Conservation (phyloP, 192 early-diverging fungal genomes). For the Podila clonocystis region DNA sequence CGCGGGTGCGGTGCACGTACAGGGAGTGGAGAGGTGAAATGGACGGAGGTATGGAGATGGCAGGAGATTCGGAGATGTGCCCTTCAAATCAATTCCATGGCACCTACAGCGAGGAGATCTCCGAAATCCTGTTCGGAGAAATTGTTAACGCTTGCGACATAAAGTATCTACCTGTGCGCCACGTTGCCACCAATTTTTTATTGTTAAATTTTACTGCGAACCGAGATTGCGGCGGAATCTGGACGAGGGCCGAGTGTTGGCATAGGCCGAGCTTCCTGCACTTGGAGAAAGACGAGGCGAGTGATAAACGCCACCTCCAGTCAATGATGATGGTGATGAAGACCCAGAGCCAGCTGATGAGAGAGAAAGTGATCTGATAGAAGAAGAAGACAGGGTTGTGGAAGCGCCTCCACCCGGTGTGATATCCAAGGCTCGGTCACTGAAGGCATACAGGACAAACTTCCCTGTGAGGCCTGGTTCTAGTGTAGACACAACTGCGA, state of each 20-base stretch:
- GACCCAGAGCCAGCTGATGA: neutral
- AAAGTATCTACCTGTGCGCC: no score
- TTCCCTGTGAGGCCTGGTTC: slow-evolving; percentile 56
- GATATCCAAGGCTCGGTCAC: slow-evolving; percentile 58
- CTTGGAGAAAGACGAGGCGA: neutral
- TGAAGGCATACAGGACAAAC: slow-evolving; percentile 60
- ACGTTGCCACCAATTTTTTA: no score
- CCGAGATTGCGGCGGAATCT: neutral
- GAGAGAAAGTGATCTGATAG: slow-evolving; percentile 3
- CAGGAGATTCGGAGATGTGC: no score
- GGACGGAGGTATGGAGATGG: no score
- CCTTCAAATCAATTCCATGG: no score
- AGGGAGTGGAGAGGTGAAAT: no score
- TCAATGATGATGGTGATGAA: no score
- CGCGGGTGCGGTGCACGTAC: no score
- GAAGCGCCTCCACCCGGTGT: slow-evolving; percentile 34
- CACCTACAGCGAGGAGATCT: no score
- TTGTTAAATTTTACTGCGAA: no score
- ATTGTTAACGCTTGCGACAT: no score
- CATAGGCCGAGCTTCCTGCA: neutral
- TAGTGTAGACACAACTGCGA: slow-evolving; percentile 60
- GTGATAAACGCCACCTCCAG: neutral
- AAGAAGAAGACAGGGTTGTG: slow-evolving; percentile 4
- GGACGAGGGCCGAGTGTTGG: neutral
- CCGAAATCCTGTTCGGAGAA: no score